Evolutionary conservation across 2,329 filamentous ascomycete genomes (phyloP).

Genomic region (Cladosporium phlei): DNA sequence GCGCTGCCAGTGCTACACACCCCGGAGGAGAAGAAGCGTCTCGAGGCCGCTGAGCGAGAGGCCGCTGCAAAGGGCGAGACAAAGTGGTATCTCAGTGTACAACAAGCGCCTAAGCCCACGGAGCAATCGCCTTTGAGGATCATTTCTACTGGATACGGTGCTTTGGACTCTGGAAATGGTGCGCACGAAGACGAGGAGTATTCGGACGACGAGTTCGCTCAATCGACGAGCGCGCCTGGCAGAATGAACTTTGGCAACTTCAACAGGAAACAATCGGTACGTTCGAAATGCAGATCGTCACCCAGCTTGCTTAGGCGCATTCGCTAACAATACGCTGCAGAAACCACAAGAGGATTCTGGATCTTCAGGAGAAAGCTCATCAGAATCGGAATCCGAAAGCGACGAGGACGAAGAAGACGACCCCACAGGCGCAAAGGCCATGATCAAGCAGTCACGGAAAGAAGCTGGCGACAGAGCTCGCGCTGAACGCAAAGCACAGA

Average conservation of each 20-base stretch:
- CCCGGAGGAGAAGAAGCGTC: constrained; percentile 61
- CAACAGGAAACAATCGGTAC: constrained; percentile 26
- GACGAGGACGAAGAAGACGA: constrained; percentile 38
- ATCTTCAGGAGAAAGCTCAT: constrained; percentile 20
- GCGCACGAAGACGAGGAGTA: constrained; percentile 27
- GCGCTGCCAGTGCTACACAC: constrained; percentile 60
- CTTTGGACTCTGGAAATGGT: constrained; percentile 37
- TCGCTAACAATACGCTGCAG: constrained; percentile 27
- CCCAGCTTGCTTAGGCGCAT: background rate
- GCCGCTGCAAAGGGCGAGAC: constrained; percentile 63
- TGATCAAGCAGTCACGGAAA: constrained; percentile 43
- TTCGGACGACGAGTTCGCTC: constrained; percentile 29
- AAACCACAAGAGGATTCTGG: constrained; percentile 36
- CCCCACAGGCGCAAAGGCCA: constrained; percentile 36
- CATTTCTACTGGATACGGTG: constrained; percentile 57
- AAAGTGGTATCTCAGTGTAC: constrained; percentile 67
- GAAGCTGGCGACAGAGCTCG: constrained; percentile 41
- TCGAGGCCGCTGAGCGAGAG: constrained; percentile 52
- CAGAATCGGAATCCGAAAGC: constrained; percentile 34
- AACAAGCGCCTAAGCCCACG: constrained; percentile 34
- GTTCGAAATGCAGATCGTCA: background rate
- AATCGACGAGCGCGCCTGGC: constrained; percentile 32
- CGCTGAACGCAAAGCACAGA: constrained; percentile 43
- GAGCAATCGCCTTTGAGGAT: constrained; percentile 47
- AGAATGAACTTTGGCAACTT: constrained; percentile 50